A percentile compares a stretch with the other conserved stretches of the same genome.
phyloP scores from a whole-genome alignment of 2,329 filamentous ascomycete genomes.

The Pezicula rhizophila region DNA sequence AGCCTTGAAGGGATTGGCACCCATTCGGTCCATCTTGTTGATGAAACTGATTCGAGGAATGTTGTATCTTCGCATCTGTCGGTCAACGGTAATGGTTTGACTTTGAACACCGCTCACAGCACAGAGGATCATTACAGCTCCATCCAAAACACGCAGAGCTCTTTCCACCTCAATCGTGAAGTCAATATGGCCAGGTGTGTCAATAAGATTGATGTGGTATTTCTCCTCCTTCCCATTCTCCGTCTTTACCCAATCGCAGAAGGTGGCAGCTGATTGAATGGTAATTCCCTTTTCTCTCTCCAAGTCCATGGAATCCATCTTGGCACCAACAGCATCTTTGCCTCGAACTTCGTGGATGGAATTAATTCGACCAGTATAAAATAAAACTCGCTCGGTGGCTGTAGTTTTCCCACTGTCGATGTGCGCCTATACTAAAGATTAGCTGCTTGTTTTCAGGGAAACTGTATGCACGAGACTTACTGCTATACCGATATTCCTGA shows the following conservation, averaged over 20 bases:
- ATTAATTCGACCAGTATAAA: conserved; percentile 96
- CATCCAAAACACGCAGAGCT: conserved; percentile 88
- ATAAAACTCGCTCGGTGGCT: conserved; percentile 90
- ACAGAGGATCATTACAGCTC: conserved; percentile 97
- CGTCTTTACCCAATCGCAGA: conserved; percentile 92
- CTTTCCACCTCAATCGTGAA: conserved; percentile 99
- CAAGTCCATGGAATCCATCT: conserved; percentile 99
- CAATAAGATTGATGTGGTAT: conserved; percentile 97
- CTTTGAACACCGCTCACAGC: conserved; percentile 95
- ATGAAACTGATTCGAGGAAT: conserved; percentile 92
- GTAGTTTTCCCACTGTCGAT: conserved; percentile 99
- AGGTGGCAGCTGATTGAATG: conserved; percentile 96
- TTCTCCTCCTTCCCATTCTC: conserved; percentile 78
- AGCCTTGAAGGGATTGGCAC: conserved; percentile 95
- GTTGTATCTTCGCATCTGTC: conserved; percentile 98
- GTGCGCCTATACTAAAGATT: conserved; percentile 58
- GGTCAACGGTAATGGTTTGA: conserved; percentile 96
- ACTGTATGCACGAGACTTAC: conserved; percentile 40
- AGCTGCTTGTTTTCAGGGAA: conserved; percentile 3
- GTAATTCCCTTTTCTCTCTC: conserved; percentile 98
- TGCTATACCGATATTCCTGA: conserved; percentile 97
- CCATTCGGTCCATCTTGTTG: conserved; percentile 99
- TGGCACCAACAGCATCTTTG: conserved; percentile 90
- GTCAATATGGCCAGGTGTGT: conserved; percentile 97
- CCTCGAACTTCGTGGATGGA: conserved; percentile 95